phyloP scores from a whole-genome alignment of 1,284 basidiomycete genomes.

The Rhodofomes roseus region DNA sequence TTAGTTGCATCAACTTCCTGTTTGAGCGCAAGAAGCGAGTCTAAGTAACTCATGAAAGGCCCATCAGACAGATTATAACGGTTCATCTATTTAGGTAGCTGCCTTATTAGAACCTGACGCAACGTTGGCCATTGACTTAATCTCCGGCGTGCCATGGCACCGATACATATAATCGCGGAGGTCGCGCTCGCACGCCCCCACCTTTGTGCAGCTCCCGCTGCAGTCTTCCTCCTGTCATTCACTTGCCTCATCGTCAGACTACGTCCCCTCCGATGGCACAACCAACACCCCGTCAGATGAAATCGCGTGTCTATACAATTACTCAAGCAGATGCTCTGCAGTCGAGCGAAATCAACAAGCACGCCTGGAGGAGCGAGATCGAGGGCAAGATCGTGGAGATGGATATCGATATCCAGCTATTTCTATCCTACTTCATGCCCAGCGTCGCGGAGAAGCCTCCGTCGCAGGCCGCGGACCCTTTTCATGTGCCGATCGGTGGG shows the following conservation, averaged over 20 bases:
- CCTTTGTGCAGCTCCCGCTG: neutral
- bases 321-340: too few species aligned
- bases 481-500: neutral
- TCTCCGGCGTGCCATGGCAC: neutral
- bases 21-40: neutral
- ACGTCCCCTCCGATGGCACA: neutral
- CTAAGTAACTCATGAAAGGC: neutral
- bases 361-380: neutral
- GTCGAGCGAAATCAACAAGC: neutral
- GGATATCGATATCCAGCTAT: neutral
- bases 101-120: neutral
- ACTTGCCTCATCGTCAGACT: neutral
- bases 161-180: neutral
- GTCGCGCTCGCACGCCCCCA: neutral
- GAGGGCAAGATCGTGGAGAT: neutral
- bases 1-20: neutral
- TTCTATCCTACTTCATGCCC: too few species aligned
- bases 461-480: too few species aligned
- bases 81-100: neutral
- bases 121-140: neutral
- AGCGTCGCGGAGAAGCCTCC: too few species aligned
- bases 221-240: neutral
- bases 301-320: too few species aligned
- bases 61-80: neutral
- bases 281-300: too few species aligned